Evolutionary conservation across 2,329 filamentous ascomycete genomes (phyloP), one percentile per base, ranked within the genome.

Genomic region (Thielaviopsis musarum): DNA sequence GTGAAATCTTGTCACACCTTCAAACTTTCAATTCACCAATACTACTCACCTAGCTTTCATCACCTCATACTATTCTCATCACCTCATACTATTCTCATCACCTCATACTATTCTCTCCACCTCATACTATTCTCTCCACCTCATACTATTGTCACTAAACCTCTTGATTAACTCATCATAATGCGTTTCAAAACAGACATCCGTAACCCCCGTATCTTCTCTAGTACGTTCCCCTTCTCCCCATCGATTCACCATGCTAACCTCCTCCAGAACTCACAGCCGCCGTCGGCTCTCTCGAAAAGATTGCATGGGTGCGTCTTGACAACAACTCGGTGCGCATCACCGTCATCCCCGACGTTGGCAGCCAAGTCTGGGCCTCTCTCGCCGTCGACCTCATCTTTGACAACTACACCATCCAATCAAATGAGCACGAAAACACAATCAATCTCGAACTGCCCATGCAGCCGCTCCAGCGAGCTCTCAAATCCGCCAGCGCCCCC

Each of bases 371-470:
- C 59, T 98, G 93, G 93, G 88, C 90, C 51, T 80, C 78, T 53
- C 72, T 84, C 26, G 72, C 75, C 24, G 80, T 87, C 78, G 88
- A 95, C 68, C 84, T 89, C 65, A 89, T 98, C 66, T 97, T 98
- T 70, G 80, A 90, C 68, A 76, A 78, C 64, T 95, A 94, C 74
- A 81, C 83, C 58, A 84, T 97, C 65, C 86, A 95, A 70, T 95
- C 91, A 56, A 87, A 87, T 56, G 85, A 90, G 54, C 75, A 76
- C 48, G 77, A 82, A 70, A 95, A 95, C 72, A 88, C 90, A 58
- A 96, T 98, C 73, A 96, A 98, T 72, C 84, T 98, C 64, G 93
- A 98, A 73, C 81, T 98, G 1, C 90, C 93, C 26, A 82, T 97
- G n/a, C 80, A 82, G 15, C 85, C 88, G 1, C 82, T 98, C 22